Percentiles rank a stretch among this genome's conserved stretches.
phyloP scores from a whole-genome alignment of 495 filamentous ascomycete genomes.

The Penicillium cataractarum region DNA sequence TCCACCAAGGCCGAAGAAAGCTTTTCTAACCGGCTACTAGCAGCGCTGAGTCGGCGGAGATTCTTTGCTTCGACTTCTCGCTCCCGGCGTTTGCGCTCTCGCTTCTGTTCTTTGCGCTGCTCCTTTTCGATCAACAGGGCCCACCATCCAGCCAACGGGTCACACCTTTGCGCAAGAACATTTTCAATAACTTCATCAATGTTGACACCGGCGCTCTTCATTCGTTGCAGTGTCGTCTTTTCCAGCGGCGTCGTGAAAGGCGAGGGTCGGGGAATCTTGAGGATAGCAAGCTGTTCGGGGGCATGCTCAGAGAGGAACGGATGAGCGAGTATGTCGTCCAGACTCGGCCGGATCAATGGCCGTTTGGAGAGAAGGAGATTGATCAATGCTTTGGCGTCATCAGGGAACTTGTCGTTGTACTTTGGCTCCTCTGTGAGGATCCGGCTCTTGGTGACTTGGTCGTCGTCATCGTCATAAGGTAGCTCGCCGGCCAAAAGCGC shows the following conservation, averaged over 20 bases:
- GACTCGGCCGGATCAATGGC: constrained; percentile 77
- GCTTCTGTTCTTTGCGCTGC: constrained; percentile 80
- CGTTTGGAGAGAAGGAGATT: constrained; percentile 83
- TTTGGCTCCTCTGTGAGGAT: constrained; percentile 84
- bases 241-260: constrained; percentile 89
- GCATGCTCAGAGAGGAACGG: constrained; percentile 89
- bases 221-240: constrained; percentile 87
- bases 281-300: constrained; percentile 84
- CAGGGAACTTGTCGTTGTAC: constrained; percentile 78
- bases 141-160: constrained; percentile 95
- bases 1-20: constrained; percentile 73
- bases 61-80: constrained; percentile 79
- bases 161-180: constrained; percentile 86
- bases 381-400: constrained; percentile 75
- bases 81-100: constrained; percentile 85
- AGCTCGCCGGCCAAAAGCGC: constrained; percentile 90
- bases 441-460: constrained; percentile 77
- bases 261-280: constrained; percentile 80
- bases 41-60: constrained; percentile 79
- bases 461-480: constrained; percentile 94
- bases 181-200: constrained; percentile 94
- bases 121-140: constrained; percentile 93
- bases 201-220: constrained; percentile 94
- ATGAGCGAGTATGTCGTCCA: constrained; percentile 87
- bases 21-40: constrained; percentile 80